Evolutionary conservation across 352 stramenopile species (phyloP), one percentile per base, ranked within the genome.

Genomic region (Lagenidium sp.): DNA sequence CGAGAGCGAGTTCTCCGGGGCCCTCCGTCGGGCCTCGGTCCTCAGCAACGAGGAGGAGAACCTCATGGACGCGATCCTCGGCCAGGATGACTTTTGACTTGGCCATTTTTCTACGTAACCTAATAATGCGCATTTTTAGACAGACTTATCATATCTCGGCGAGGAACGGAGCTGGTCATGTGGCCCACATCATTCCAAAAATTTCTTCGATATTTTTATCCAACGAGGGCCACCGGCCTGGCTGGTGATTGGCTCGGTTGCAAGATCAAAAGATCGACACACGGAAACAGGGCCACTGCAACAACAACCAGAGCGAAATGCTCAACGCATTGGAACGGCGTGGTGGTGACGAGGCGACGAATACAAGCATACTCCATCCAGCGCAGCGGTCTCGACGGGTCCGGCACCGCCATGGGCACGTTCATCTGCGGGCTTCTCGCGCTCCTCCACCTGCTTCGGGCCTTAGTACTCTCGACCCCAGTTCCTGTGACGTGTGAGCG

Each of bases 41-140:
- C 60, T 90, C 16, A 86, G 67, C 50, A 79, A 86, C 38, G 75
- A 91, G 22, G 79, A 91, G 48, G 79, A 91, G 60, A 85, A 66
- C 51, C 54, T 91, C 41, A 91, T 91, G 79, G 68, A 88, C 47
- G 65, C 70, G 29, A 91, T 91, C 31, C 55, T 89, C 20, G 73
- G 65, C 43, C 42, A 35, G 12, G 59, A 59, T 22, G 56, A 70
- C 44, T 60, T 56, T 19, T 63, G 28, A 32, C 15, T 8, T 13
- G 28, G 28, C 8, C 8, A 8, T 32, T 15, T 19, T 42, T 42
- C 28, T 42, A 42, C 36, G 19, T 6, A 15, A 19, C n/a, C 24
- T 21, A 29, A 42, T 42, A 42, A 42, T 42, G 15, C n/a, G n/a
- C n/a, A n/a, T n/a, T n/a, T n/a, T n/a, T n/a, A n/a, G n/a, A n/a